Evolutionary conservation across 2,329 filamentous ascomycete genomes (phyloP).

Genomic region (Pseudohalonectria lignicola): DNA sequence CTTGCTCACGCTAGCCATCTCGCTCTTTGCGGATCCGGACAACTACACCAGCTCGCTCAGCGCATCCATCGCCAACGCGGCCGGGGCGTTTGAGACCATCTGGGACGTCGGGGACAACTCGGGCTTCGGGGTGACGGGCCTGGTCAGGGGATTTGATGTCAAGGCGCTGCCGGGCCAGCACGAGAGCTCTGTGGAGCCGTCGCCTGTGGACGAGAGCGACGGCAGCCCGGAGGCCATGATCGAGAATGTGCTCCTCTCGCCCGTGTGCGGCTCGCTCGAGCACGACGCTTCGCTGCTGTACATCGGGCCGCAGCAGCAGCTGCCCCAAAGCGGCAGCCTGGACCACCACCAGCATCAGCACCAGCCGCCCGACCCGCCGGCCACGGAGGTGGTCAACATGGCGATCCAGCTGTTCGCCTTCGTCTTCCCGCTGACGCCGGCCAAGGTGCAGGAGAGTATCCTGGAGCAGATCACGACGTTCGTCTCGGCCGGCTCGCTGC

Average conservation of each 20-base stretch:
- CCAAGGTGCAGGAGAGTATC: conserved; percentile 91
- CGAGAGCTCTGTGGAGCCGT: conserved; percentile 32
- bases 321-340: background rate
- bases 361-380: conserved; percentile 61
- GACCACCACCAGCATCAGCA: background rate
- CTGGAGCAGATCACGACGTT: conserved; percentile 89
- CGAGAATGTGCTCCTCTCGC: conserved; percentile 51
- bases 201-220: conserved; percentile 37
- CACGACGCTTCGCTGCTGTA: conserved; percentile 83
- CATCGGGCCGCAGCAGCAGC: conserved; percentile 27
- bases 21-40: conserved; percentile 86
- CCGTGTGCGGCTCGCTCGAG: conserved; percentile 74
- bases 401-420: conserved; percentile 90
- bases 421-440: conserved; percentile 75
- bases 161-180: conserved; percentile 61
- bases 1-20: conserved; percentile 77
- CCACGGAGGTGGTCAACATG: conserved; percentile 89
- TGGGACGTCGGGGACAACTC: conserved; percentile 95
- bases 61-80: conserved; percentile 81
- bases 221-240: conserved; percentile 54
- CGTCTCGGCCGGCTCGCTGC: conserved; percentile 66
- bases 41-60: conserved; percentile 80
- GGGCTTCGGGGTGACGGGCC: conserved; percentile 83
- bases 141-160: conserved; percentile 68
- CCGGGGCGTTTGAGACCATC: conserved; percentile 81